A percentile compares a stretch with the other conserved stretches of the same genome.
phyloP scores from a whole-genome alignment of 2,329 filamentous ascomycete species.

The Eurotiales sp. region DNA sequence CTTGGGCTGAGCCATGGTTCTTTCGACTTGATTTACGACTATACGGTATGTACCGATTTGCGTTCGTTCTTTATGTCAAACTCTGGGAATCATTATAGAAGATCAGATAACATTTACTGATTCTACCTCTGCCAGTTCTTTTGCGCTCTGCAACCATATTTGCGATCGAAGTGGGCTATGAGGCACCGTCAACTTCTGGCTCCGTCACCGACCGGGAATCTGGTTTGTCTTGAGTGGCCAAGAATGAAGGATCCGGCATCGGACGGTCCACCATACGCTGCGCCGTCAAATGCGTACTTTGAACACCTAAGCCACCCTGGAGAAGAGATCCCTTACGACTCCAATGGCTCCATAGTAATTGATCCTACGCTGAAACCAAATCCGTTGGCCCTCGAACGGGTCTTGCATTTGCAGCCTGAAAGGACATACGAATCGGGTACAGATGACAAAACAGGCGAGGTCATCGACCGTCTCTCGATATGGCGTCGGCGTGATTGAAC shows the following conservation, averaged over 20 bases:
- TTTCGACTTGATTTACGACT: slow-evolving; percentile 58
- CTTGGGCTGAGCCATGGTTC: slow-evolving; percentile 29
- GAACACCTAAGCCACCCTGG: slow-evolving; percentile 69
- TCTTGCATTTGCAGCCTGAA: slow-evolving; percentile 55
- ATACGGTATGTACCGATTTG: slow-evolving; percentile 52
- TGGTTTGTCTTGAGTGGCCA: slow-evolving; percentile 74
- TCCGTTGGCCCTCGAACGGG: slow-evolving; percentile 38
- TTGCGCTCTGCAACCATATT: slow-evolving; percentile 53
- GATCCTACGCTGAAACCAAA: slow-evolving; percentile 45
- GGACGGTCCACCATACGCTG: slow-evolving; percentile 69
- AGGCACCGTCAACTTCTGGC: slow-evolving; percentile 54
- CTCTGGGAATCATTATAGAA: no score
- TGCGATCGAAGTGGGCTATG: slow-evolving; percentile 57
- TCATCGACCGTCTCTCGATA: slow-evolving; percentile 42
- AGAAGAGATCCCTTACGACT: slow-evolving; percentile 60
- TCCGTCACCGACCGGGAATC: slow-evolving; percentile 42
- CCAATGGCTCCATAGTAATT: slow-evolving; percentile 48
- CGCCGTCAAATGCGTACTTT: slow-evolving; percentile 66
- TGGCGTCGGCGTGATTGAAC: slow-evolving; percentile 33
- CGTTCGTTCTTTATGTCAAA: no score
- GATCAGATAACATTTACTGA: no score
- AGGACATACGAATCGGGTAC: slow-evolving; percentile 56
- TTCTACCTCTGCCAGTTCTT: slow-evolving; percentile 49
- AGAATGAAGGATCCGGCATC: slow-evolving; percentile 63
- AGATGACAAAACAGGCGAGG: slow-evolving; percentile 33